phyloP scores from a whole-genome alignment of 345 rosid genomes.

The Salix viminalis region DNA sequence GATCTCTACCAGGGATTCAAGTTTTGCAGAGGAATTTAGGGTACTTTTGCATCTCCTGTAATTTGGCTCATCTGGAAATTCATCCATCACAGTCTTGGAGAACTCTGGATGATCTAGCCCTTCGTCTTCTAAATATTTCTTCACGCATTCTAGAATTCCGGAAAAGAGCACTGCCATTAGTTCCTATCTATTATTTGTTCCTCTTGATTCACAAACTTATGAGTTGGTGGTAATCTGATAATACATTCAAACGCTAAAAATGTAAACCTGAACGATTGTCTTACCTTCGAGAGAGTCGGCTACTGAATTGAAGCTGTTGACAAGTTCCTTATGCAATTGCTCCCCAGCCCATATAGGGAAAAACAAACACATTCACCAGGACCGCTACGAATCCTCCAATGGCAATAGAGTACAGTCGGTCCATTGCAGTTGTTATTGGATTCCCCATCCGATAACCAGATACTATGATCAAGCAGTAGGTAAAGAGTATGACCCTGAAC shows the following conservation, averaged over 20 bases:
- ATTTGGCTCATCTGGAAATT: constrained; percentile 62
- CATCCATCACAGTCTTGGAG: constrained; percentile 51
- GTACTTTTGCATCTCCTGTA: constrained; percentile 43
- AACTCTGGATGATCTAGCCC: constrained; percentile 48
- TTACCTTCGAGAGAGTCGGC: constrained; percentile 68
- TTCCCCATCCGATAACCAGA: constrained; percentile 61
- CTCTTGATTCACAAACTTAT: neutral
- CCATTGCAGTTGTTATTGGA: constrained; percentile 57
- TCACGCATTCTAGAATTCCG: constrained; percentile 48
- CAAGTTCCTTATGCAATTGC: constrained; percentile 52
- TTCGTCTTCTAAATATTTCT: constrained; percentile 54
- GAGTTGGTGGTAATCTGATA: neutral
- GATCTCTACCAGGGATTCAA: constrained; percentile 46
- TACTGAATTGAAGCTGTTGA: constrained; percentile 39
- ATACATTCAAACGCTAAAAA: neutral
- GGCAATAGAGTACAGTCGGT: constrained; percentile 57
- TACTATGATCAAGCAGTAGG: constrained; percentile 59
- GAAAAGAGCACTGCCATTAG: neutral
- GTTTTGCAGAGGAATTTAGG: constrained; percentile 47
- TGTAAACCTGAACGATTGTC: neutral
- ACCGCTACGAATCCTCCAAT: constrained; percentile 65
- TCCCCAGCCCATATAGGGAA: constrained; percentile 65
- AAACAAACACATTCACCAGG: constrained; percentile 54
- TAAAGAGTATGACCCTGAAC: constrained; percentile 55
- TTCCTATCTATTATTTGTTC: neutral